phyloP scores from a whole-genome alignment of 495 filamentous ascomycete genomes.

The Aspergillus avenaceus region DNA sequence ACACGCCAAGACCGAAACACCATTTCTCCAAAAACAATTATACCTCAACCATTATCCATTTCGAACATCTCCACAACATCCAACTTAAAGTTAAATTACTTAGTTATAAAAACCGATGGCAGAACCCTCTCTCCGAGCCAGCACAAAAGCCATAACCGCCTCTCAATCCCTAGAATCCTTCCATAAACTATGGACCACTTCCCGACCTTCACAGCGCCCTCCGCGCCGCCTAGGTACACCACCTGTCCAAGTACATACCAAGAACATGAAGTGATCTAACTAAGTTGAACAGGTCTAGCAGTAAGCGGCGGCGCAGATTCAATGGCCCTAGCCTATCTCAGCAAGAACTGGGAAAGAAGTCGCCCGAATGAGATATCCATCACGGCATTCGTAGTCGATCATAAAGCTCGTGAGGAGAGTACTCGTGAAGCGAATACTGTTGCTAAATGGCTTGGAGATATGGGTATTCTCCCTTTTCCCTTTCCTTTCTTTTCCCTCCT shows the following conservation, averaged over 20 bases:
- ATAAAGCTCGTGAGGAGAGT: constrained; percentile 67
- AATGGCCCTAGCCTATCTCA: constrained; percentile 86
- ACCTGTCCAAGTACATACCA: too few species aligned
- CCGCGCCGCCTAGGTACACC: constrained; percentile 18
- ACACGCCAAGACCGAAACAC: too few species aligned
- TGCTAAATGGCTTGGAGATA: constrained; percentile 40
- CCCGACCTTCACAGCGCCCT: constrained; percentile 16
- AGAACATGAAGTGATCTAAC: too few species aligned
- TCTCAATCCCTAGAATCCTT: constrained; percentile 52
- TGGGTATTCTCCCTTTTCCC: too few species aligned
- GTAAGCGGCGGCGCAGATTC: constrained; percentile 94
- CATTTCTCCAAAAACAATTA: too few species aligned
- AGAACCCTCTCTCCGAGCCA: constrained; percentile 1
- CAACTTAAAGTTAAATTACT: too few species aligned
- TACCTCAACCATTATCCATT: not conserved
- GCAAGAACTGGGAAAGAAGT: constrained; percentile 37
- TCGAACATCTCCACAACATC: not conserved
- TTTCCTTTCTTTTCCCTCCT: too few species aligned
- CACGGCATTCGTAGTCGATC: constrained; percentile 72
- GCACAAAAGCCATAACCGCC: constrained; percentile 38
- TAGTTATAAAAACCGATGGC: constrained; percentile 9
- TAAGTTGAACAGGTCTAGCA: constrained; percentile 72
- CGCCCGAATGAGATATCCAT: constrained; percentile 34
- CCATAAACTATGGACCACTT: constrained; percentile 44
- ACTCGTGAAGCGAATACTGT: constrained; percentile 62